Evolutionary conservation across 805 yeast species (phyloP), one percentile per base, ranked within the genome.

Genomic region (Wickerhamomyces ciferrii): DNA sequence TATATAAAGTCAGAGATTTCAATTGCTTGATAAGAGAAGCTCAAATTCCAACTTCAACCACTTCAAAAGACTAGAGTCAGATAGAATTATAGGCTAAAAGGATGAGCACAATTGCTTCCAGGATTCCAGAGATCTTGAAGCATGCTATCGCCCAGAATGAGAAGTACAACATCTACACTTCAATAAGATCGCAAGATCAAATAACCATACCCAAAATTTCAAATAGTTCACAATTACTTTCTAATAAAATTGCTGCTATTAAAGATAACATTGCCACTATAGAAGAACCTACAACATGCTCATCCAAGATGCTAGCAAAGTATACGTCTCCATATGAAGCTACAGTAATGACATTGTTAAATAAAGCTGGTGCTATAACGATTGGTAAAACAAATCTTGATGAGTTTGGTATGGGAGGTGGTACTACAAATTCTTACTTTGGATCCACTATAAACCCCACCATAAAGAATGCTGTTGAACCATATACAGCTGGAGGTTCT

Each of bases 341-440:
- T 13, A 87, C 97, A 0, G 86, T 83, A 2, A 79, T 79, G 0
- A 53, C 63, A 2, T 67, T 80, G 3, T 62, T 94, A n/a, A 62
- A 72, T 9, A 55, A 66, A 0, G 69, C 72, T 2, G 88, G 90
- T 0, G 74, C 77, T 15, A 53, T 67, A 1, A 59, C 81, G 6
- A 69, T 83, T 1, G 99, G 97, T 0, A 94, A 92, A 63, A 76
- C 95, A 2, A 94, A 92, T 55, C 71, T 94, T 78, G 99, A 94
- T 67, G 97, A 94, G 67, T 94, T 94, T 69, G 99, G 96, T 2
- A 94, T 94, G 99, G 99, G 99, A 11, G 82, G 87, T 13, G 74
- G 82, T 1, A 83, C 80, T 14, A 68, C 79, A 2, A 72, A 78
- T 53, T 75, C 85, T 0, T 53, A 56, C 43, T 78, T 66, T 57